Percentiles rank a stretch among this genome's conserved stretches.
phyloP scores from a whole-genome alignment of 23 red algal species.

The Cyanidium caldarium region DNA sequence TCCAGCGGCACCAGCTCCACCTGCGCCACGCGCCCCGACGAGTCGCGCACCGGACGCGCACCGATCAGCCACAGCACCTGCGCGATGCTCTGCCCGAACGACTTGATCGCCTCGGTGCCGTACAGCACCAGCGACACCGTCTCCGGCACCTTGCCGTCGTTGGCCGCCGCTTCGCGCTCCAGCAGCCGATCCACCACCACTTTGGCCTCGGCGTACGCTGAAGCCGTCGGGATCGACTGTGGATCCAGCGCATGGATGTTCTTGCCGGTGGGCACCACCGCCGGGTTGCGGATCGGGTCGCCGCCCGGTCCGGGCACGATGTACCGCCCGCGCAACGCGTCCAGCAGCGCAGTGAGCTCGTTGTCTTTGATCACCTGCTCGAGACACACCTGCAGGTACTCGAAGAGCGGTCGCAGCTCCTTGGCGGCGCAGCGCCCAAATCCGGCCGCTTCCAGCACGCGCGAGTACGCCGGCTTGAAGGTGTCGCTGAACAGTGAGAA shows the following conservation, averaged over 20 bases:
- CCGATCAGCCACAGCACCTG: constrained; percentile 96
- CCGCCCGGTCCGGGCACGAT: constrained; percentile 89
- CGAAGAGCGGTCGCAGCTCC: constrained; percentile 47
- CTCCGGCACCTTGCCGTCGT: constrained; percentile 65
- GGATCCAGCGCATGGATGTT: constrained; percentile 99
- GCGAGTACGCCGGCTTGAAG: constrained; percentile 45
- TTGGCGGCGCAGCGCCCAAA: constrained; percentile 56
- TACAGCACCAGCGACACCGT: constrained; percentile 89
- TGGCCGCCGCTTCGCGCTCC: constrained; percentile 28
- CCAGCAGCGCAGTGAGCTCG: constrained; percentile 65
- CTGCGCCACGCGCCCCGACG: constrained; percentile 75
- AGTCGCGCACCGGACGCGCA: constrained; percentile 61
- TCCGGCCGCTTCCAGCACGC: constrained; percentile 50
- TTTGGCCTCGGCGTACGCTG: constrained; percentile 54
- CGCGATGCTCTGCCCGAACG: constrained; percentile 82
- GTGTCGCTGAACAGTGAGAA: constrained; percentile 36
- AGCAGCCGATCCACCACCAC: constrained; percentile 83
- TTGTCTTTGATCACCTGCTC: constrained; percentile 77
- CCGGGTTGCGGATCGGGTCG: constrained; percentile 93
- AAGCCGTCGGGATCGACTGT: constrained; percentile 87
- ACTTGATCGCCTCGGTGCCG: constrained; percentile 94
- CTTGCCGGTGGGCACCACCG: constrained; percentile 94
- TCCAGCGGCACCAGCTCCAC: constrained; percentile 73
- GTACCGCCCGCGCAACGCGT: constrained; percentile 66
- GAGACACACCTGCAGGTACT: constrained; percentile 89